Base-by-base conservation (phyloP, 2,329 filamentous ascomycete genomes). In the Colletotrichum tabaci region DNA sequence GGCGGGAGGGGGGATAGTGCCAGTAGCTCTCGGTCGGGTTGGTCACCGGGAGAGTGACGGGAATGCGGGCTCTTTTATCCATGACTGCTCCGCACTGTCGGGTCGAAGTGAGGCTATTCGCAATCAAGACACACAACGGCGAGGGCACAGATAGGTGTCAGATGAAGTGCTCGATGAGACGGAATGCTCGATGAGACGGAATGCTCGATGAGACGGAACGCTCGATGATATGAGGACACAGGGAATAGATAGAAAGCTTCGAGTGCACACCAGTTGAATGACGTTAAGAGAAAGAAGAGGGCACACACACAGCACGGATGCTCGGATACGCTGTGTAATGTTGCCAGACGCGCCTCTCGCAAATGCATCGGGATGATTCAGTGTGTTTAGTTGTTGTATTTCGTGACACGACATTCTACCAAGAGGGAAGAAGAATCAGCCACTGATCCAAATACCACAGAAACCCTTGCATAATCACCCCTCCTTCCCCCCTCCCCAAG, bases 1-100 rank as follows among this genome's bases (percentile, higher is more conserved):
- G 75, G 49, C 82, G 74, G 61, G 82, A 80, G 0, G 85, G 84
- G 38, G 84, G 81, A 52, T 82, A 73, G 7, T 82, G 77, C 87
- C 85, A 88, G 77, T 85, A 87, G 15, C 87, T 80, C 4, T 67
- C 58, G 2, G 86, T 86, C 0, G 86, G 82, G 63, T 83, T 79
- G 8, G 81, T 73, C 4, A 81, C 78, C 0, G 86, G 87, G 2
- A 83, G 57, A 1, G 66, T 49, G 26, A 74, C 73, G 3, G 73
- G 63, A 30, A 67, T 40, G n/a, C 56, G 16, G 38, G 71, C 58
- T 49, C 66, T 50, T 47, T 44, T 16, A 18, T 74, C 66, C 73
- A 74, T 74, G 38, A 16, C 26, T 44, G 9, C 1, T 62, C 9
- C 38, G 12, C 18, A 35, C 35, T 6, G 53, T 40, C 30, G 21